These are phyloP conservation scores for Castanospermum australe DNA, from an alignment of 306 rosid genomes.

Conservation along the genomic window DNA sequence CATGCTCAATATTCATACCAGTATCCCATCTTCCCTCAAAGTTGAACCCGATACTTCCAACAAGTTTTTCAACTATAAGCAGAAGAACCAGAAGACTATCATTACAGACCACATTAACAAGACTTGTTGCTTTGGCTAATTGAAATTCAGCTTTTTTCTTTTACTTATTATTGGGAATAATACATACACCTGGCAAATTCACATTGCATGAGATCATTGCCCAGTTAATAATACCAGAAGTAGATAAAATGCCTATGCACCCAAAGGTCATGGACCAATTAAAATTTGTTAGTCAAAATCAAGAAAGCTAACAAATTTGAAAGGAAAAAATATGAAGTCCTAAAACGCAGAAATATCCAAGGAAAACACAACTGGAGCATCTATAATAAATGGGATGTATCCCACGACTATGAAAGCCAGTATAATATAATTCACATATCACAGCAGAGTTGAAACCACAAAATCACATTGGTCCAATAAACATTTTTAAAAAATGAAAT, in stretches of 20 bases:
- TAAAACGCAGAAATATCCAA: neutral
- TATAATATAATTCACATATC: neutral
- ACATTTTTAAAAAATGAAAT: neutral
- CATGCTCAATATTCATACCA: neutral
- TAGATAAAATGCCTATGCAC: neutral
- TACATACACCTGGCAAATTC: neutral
- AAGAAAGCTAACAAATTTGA: neutral
- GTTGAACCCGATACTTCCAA: neutral
- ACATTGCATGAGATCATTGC: neutral
- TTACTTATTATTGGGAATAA: neutral
- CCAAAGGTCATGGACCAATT: constrained; percentile 1
- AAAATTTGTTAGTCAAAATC: neutral
- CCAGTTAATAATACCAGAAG: neutral
- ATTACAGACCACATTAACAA: neutral
- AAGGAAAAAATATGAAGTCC: neutral
- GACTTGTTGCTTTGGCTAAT: neutral
- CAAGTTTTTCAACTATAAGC: neutral
- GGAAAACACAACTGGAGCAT: neutral
- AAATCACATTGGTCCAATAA: neutral
- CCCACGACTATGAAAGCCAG: neutral
- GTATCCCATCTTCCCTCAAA: neutral
- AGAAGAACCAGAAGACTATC: neutral
- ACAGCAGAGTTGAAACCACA: neutral
- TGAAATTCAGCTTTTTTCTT: neutral
- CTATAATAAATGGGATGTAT: neutral